Evolutionary conservation across 805 yeast species (phyloP).

Genomic region (Priceomyces fermenticarens): DNA sequence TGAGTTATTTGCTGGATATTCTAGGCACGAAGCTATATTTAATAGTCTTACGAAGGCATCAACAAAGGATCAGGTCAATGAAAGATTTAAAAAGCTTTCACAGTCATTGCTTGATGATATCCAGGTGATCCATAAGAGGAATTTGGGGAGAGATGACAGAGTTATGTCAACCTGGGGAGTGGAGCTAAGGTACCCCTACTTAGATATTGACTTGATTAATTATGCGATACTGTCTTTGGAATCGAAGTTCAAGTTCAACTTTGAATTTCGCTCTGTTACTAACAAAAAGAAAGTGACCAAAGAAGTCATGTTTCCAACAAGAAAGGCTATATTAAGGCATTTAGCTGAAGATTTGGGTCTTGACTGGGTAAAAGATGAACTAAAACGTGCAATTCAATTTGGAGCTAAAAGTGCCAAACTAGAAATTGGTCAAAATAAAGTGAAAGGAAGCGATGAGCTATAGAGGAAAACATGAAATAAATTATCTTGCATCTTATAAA

Average conservation of each 20-base stretch:
- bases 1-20: constrained; percentile 94
- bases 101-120: constrained; percentile 70
- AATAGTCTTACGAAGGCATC: constrained; percentile 19
- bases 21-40: constrained; percentile 66
- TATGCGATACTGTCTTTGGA: constrained; percentile 48
- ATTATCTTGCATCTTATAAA: not conserved
- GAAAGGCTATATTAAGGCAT: constrained; percentile 59
- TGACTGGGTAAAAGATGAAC: constrained; percentile 61
- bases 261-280: constrained; percentile 18
- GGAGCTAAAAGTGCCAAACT: constrained; percentile 95
- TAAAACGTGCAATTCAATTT: constrained; percentile 93
- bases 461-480: constrained; percentile 2
- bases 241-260: constrained; percentile 42
- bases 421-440: constrained; percentile 73
- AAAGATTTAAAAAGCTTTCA: constrained; percentile 40
- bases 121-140: constrained; percentile 69
- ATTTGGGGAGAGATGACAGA: constrained; percentile 88
- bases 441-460: constrained; percentile 66
- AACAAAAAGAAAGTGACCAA: constrained; percentile 27
- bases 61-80: constrained; percentile 14
- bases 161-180: constrained; percentile 84
- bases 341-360: constrained; percentile 56
- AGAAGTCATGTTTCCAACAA: constrained; percentile 16
- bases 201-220: constrained; percentile 60
- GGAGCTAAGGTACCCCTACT: constrained; percentile 84